These are phyloP conservation scores for Cantharellus anzutake DNA, from an alignment of 768 basidiomycete genomes.

Conservation along the genomic window DNA sequence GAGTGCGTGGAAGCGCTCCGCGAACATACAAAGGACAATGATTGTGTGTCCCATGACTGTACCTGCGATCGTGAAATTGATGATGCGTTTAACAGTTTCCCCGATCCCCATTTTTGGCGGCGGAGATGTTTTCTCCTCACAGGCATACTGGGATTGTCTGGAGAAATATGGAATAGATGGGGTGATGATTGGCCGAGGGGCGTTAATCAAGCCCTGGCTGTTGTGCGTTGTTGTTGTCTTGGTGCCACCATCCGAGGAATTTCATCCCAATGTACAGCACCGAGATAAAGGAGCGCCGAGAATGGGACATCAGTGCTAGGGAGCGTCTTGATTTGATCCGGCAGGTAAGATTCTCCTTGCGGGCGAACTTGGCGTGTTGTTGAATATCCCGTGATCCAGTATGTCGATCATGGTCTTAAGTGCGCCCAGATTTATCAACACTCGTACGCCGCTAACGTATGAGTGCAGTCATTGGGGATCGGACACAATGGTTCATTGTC, in stretches of 20 bases:
- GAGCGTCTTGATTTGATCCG: conserved; percentile 67
- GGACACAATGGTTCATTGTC: conserved; percentile 35
- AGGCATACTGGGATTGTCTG: conserved; percentile 61
- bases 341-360: conserved; percentile 28
- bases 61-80: background rate
- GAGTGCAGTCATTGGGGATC: conserved; percentile 54
- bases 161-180: conserved; percentile 79
- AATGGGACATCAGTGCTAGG: conserved; percentile 82
- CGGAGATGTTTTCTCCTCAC: conserved; percentile 82
- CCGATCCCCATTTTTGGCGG: conserved; percentile 93
- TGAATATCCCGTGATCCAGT: conserved; percentile 25
- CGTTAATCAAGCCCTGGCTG: conserved; percentile 58
- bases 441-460: background rate
- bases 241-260: background rate
- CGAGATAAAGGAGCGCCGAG: conserved; percentile 77
- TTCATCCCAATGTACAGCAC: conserved; percentile 30
- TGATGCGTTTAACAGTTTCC: conserved; percentile 31
- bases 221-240: conserved; percentile 6
- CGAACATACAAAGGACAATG: conserved; percentile 12
- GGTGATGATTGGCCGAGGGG: conserved; percentile 88
- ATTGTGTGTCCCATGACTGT: background rate
- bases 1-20: conserved; percentile 70
- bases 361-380: background rate
- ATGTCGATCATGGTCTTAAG: conserved; percentile 72
- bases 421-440: conserved; percentile 17